These are phyloP conservation scores for Nannochloris sp. DNA, from an alignment of 139 green algal genomes.

Conservation along the genomic window DNA sequence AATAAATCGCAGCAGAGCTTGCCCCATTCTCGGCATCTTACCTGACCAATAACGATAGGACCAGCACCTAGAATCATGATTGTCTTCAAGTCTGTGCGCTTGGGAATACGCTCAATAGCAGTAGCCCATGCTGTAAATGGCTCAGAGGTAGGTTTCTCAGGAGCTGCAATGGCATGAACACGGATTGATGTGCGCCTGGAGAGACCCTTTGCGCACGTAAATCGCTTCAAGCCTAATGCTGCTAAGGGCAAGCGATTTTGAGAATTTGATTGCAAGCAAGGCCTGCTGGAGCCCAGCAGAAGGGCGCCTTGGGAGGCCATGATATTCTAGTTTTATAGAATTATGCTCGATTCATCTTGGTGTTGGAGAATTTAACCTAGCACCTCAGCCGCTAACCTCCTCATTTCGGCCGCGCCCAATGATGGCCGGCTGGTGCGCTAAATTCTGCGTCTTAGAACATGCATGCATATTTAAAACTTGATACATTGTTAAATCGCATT, in stretches of 20 bases:
- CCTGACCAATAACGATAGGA: slow-evolving; percentile 98
- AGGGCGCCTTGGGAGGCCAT: neutral
- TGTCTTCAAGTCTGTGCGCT: slow-evolving; percentile 73
- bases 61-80: slow-evolving; percentile 92
- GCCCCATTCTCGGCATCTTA: slow-evolving; percentile 8
- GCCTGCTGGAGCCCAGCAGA: neutral
- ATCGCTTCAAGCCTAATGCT: neutral
- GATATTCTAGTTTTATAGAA: no score
- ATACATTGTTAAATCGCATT: neutral
- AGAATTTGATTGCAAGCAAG: no score
- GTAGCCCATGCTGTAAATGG: slow-evolving; percentile 24
- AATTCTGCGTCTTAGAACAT: no score
- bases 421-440: no score
- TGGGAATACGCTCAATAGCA: slow-evolving; percentile 14
- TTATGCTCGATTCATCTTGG: no score
- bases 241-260: neutral
- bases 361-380: no score
- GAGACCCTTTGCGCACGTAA: neutral
- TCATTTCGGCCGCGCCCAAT: no score
- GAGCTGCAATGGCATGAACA: slow-evolving; percentile 17
- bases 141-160: slow-evolving; percentile 5
- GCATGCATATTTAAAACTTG: neutral
- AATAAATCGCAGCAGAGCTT: neutral
- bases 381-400: no score
- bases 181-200: neutral